Conservation (phyloP, 1,139 yeast species). For the Magnusiomyces suaveolens region DNA sequence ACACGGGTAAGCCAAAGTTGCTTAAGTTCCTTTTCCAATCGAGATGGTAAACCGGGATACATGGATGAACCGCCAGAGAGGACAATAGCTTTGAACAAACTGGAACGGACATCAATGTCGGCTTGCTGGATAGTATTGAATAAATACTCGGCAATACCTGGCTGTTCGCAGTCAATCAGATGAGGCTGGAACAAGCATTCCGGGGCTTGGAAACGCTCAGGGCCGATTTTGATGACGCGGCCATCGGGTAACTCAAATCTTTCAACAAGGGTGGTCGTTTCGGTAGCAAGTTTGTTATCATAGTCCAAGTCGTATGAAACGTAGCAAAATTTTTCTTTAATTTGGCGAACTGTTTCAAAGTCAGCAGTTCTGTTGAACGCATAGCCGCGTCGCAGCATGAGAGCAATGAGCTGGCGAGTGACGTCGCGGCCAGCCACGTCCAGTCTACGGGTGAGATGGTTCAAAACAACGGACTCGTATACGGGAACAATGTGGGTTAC, state of each 20-base stretch:
- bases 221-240: constrained; percentile 83
- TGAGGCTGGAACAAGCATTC: constrained; percentile 96
- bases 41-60: constrained; percentile 97
- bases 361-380: constrained; percentile 98
- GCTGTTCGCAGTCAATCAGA: constrained; percentile 94
- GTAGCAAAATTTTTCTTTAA: constrained; percentile 90
- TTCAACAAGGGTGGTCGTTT: constrained; percentile 88
- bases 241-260: constrained; percentile 94
- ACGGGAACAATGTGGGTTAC: constrained; percentile 98
- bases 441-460: constrained; percentile 81
- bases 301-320: constrained; percentile 88
- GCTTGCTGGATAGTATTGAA: constrained; percentile 91
- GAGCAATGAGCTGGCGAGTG: constrained; percentile 82
- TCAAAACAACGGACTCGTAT: constrained; percentile 89
- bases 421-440: constrained; percentile 99
- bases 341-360: constrained; percentile 95
- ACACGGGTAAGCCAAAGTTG: constrained; percentile 92
- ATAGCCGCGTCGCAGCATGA: constrained; percentile 88
- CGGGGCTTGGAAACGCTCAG: constrained; percentile 95
- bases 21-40: constrained; percentile 90
- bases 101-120: constrained; percentile 83
- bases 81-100: constrained; percentile 85
- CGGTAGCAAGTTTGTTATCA: constrained; percentile 79
- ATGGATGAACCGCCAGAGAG: constrained; percentile 95
- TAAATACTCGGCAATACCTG: constrained; percentile 87